Evolutionary conservation across 805 yeast species (phyloP).

Genomic region (Wickerhamomyces bisporus): DNA sequence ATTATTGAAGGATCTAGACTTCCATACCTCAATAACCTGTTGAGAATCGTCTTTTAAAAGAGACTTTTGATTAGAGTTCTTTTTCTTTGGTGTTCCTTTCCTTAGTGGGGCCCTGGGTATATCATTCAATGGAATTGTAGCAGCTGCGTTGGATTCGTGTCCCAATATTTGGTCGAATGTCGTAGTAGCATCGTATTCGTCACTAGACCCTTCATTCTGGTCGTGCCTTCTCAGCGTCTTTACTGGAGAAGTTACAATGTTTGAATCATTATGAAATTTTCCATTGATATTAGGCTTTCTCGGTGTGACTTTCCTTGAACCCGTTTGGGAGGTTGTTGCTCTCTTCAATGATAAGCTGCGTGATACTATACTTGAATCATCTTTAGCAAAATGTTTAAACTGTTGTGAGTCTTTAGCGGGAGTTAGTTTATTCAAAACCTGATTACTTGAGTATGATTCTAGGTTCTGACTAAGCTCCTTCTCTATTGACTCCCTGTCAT

Average conservation of each 20-base stretch:
- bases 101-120: slow-evolving; percentile 18
- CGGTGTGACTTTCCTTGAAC: slow-evolving; percentile 2
- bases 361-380: not conserved
- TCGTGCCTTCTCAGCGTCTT: slow-evolving; percentile 14
- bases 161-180: slow-evolving; percentile 2
- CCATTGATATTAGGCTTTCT: not conserved
- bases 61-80: slow-evolving; percentile 2
- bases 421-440: slow-evolving; percentile 18
- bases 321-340: slow-evolving; percentile 3
- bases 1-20: not conserved
- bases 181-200: slow-evolving; percentile 12
- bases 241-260: slow-evolving; percentile 20
- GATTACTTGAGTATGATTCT: slow-evolving; percentile 17
- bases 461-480: slow-evolving; percentile 8
- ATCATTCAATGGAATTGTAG: slow-evolving; percentile 17
- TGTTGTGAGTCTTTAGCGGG: slow-evolving; percentile 8
- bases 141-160: slow-evolving; percentile 3
- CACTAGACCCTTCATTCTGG: slow-evolving; percentile 1
- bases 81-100: slow-evolving; percentile 19
- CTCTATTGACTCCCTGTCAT: slow-evolving; percentile 6
- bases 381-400: not conserved
- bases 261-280: slow-evolving; percentile 14
- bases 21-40: slow-evolving; percentile 1
- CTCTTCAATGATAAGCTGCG: slow-evolving; percentile 1
- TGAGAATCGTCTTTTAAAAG: slow-evolving; percentile 1